Evolutionary conservation across 2,329 filamentous ascomycete genomes (phyloP).

Genomic region (Didymella pinodella): DNA sequence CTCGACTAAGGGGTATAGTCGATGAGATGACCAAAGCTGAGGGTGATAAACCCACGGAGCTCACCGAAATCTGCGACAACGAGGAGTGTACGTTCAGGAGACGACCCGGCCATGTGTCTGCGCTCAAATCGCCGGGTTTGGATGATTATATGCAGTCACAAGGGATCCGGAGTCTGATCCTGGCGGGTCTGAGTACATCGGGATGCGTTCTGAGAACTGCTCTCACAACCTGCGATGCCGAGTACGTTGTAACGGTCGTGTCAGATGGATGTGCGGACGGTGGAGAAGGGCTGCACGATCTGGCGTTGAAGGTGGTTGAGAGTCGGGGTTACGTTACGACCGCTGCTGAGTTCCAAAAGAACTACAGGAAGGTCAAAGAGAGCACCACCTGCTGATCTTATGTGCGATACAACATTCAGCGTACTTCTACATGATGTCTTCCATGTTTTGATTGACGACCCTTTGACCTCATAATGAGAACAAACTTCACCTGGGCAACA

Average conservation of each 20-base stretch:
- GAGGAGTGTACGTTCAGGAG: neutral
- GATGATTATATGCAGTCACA: neutral
- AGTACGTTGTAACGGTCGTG: neutral
- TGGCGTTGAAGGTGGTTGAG: neutral
- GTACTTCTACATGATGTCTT: neutral
- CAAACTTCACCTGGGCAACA: neutral
- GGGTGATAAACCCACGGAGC: neutral
- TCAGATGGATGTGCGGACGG: slow-evolving; percentile 2
- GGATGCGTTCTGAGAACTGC: neutral
- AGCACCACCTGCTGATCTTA: neutral
- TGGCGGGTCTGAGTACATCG: neutral
- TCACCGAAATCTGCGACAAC: neutral
- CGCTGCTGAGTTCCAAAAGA: neutral
- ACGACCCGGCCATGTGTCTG: neutral
- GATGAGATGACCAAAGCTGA: neutral
- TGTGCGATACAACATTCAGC: neutral
- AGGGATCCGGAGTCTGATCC: neutral
- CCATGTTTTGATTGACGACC: neutral
- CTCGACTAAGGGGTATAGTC: neutral
- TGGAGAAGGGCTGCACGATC: neutral
- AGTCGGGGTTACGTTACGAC: slow-evolving; percentile 1
- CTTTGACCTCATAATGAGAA: neutral
- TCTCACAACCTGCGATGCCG: neutral
- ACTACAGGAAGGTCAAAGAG: neutral
- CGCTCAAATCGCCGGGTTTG: neutral